Evolutionary conservation across 2,329 filamentous ascomycete genomes (phyloP).

Genomic region (Diaporthe citri): DNA sequence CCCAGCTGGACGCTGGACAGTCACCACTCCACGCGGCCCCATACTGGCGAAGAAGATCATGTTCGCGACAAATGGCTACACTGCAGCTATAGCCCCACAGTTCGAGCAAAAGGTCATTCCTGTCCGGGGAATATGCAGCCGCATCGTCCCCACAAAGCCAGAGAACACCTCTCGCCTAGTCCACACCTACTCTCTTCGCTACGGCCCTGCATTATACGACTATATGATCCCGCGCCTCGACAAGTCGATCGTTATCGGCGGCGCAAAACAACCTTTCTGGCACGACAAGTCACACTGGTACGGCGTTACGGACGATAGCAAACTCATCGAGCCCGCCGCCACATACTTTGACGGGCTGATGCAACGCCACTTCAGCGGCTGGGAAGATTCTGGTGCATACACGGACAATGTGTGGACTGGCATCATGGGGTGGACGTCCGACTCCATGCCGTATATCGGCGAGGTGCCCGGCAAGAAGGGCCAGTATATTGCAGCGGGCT

Average conservation of each 20-base stretch:
- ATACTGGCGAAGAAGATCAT: slow-evolving; percentile 68
- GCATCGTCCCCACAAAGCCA: not conserved
- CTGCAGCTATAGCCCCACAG: slow-evolving; percentile 68
- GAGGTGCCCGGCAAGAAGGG: slow-evolving; percentile 29
- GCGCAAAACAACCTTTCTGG: slow-evolving; percentile 49
- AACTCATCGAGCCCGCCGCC: slow-evolving; percentile 56
- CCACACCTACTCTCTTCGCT: slow-evolving; percentile 46
- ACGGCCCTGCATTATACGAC: slow-evolving; percentile 43
- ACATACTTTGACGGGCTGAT: slow-evolving; percentile 63
- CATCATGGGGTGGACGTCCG: slow-evolving; percentile 39
- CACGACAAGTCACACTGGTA: slow-evolving; percentile 56
- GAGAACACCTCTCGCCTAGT: slow-evolving; percentile 41
- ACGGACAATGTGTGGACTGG: slow-evolving; percentile 52
- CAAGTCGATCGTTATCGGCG: slow-evolving; percentile 57
- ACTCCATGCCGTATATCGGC: slow-evolving; percentile 29
- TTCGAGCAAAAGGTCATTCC: slow-evolving; percentile 74
- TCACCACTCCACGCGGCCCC: slow-evolving; percentile 66
- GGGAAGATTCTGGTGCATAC: slow-evolving; percentile 57
- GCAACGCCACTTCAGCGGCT: slow-evolving; percentile 61
- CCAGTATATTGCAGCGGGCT: slow-evolving; percentile 56
- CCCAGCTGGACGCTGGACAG: slow-evolving; percentile 52
- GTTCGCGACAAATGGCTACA: slow-evolving; percentile 77
- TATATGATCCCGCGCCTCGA: slow-evolving; percentile 60
- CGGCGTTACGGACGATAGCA: slow-evolving; percentile 59
- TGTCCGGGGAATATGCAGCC: slow-evolving; percentile 61